Base-by-base conservation (phyloP, 257 asterid species). In the Capsicum chinense region DNA sequence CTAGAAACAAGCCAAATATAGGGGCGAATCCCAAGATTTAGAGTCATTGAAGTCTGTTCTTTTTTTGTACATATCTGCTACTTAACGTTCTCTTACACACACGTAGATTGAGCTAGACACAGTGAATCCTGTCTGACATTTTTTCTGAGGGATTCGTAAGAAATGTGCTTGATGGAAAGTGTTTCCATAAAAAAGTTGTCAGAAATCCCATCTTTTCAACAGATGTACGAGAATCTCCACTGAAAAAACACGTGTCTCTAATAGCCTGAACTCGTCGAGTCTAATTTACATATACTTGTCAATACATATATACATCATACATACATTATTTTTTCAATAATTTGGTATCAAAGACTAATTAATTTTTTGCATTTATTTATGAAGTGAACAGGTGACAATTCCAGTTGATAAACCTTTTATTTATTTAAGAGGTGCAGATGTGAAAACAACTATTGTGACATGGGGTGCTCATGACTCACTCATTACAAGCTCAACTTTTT, bases 381-480 rank as follows among this genome's bases (percentile, higher is more conserved):
- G 88, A 58, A 90, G 92, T 54, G 92, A 92, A 79, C 86, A 84
- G 56, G 92, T 90, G 48, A 62, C 42, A 56, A 89, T 92, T 14
- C 90, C 90, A 39, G 5, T 4, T 0, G 88, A 89, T 74, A 92
- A 88, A 87, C 90, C 89, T 82, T 92, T 84, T 64, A 88, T 92
- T 56, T 71, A 83, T 83, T 90, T 90, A n/a, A 87, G 86, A 82
- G 95, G 93, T 83, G 88, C 79, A 82, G 91, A 90, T 15, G 86
- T 56, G 17, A 68, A 79, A 5, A 86, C 66, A 58, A 85, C 91
- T 14, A 63, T 7, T 15, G 81, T 90, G 5, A 87, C 82, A 50
- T 89, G 91, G 93, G 84, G 54, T 73, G 88, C 74, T 12, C 83
- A 71, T 70, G 85, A 63, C 5, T 9, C 85, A 1, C 87, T 90